Conservation (phyloP, 75 land plant genomes). For the Azolla pinnata region DNA sequence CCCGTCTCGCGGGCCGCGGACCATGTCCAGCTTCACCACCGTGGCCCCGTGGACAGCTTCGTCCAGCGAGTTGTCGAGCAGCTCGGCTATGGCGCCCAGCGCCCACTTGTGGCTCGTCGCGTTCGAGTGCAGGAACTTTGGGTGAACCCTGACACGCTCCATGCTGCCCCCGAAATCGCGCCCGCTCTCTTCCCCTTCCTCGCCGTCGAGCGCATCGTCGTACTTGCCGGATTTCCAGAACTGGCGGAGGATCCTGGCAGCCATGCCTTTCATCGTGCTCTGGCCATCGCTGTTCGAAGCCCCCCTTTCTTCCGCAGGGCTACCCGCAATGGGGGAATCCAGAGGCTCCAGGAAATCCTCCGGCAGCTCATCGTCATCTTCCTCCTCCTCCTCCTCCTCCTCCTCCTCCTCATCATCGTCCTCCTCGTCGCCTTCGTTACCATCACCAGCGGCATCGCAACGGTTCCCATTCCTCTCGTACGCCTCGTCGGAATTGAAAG, state of each 20-base stretch:
- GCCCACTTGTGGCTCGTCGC: conserved; percentile 92
- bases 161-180: conserved; percentile 27
- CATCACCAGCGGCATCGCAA: too few species aligned
- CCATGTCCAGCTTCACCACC: conserved; percentile 53
- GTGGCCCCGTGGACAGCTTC: conserved; percentile 88
- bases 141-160: conserved; percentile 77
- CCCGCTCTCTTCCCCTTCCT: too few species aligned
- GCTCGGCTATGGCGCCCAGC: conserved; percentile 92
- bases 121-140: conserved; percentile 90
- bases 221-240: conserved; percentile 30
- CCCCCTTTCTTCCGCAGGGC: background rate
- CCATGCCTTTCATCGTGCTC: background rate
- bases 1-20: conserved; percentile 41
- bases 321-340: conserved; percentile 1
- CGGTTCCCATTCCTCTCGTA: too few species aligned
- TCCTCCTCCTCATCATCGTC: too few species aligned
- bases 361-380: background rate
- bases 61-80: conserved; percentile 86
- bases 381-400: background rate
- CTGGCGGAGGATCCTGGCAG: conserved; percentile 3
- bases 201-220: background rate
- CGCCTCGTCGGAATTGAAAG: too few species aligned
- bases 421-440: too few species aligned
- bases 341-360: conserved; percentile 8
- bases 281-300: background rate